These are phyloP conservation scores for Saccharomyces uvarum DNA, from an alignment of 1,139 yeast genomes.

Conservation along the genomic window DNA sequence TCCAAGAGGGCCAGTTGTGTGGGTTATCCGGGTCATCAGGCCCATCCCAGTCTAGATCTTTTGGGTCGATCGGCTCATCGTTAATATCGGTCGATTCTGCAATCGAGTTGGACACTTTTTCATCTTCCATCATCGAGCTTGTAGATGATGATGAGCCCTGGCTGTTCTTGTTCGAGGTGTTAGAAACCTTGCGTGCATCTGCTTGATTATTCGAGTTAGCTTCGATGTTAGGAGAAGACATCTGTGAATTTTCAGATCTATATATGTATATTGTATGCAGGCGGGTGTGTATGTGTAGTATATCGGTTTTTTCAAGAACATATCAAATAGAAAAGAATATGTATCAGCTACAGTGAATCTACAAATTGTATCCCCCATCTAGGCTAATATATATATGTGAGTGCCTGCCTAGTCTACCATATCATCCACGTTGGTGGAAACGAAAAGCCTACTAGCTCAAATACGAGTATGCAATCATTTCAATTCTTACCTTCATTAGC, in stretches of 20 bases:
- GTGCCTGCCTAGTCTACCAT: background rate
- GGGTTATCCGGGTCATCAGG: conserved; percentile 57
- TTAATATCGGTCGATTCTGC: background rate
- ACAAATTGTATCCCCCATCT: background rate
- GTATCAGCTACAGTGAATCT: background rate
- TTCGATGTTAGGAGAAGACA: background rate
- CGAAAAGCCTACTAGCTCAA: background rate
- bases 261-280: background rate
- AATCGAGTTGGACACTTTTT: background rate
- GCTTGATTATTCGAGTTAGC: background rate
- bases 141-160: background rate
- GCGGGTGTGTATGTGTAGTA: background rate
- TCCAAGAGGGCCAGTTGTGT: conserved; percentile 54
- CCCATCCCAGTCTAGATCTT: conserved; percentile 52
- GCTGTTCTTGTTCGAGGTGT: background rate
- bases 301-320: background rate
- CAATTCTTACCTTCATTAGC: background rate
- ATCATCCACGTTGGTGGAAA: background rate
- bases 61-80: conserved; percentile 31
- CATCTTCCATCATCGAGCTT: background rate
- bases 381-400: background rate
- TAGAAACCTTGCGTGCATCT: background rate
- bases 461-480: background rate
- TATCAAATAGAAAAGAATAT: background rate
- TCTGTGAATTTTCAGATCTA: background rate